phyloP scores from a whole-genome alignment of 257 asterid species.

The Solanum appendiculatum region DNA sequence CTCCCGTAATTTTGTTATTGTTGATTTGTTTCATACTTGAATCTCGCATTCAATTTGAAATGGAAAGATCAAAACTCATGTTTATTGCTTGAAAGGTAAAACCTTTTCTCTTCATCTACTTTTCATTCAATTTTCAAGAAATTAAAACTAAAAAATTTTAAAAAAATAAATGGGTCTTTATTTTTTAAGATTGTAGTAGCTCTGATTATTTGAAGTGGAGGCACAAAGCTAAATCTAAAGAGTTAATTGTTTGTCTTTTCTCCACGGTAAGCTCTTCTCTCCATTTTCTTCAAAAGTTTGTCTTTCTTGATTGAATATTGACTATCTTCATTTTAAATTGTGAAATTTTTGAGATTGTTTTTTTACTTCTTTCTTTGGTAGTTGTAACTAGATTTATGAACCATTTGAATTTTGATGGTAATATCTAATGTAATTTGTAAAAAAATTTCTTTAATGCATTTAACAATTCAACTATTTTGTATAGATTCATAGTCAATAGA shows the following conservation, averaged over 20 bases:
- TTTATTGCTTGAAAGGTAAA: not conserved
- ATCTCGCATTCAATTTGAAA: not conserved
- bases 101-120: not conserved
- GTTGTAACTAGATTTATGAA: not conserved
- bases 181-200: no score
- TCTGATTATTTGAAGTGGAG: not conserved
- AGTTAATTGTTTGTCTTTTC: no score
- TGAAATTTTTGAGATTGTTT: not conserved
- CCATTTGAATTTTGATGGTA: not conserved
- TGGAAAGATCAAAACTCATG: not conserved
- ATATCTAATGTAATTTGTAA: not conserved
- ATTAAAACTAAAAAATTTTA: no score
- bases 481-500: not conserved
- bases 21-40: not conserved
- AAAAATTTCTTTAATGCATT: not conserved
- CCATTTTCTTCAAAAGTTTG: not conserved
- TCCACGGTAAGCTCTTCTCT: not conserved
- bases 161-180: not conserved
- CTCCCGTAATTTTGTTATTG: not conserved
- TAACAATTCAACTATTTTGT: not conserved
- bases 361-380: not conserved
- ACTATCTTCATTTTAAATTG: not conserved
- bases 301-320: not conserved
- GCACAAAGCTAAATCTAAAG: not conserved
- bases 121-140: no score